A percentile compares a stretch with the other conserved stretches of the same genome.
These are phyloP conservation scores for Ceratopteris richardii DNA, from an alignment of 75 land plant species.

Conservation along the genomic window DNA sequence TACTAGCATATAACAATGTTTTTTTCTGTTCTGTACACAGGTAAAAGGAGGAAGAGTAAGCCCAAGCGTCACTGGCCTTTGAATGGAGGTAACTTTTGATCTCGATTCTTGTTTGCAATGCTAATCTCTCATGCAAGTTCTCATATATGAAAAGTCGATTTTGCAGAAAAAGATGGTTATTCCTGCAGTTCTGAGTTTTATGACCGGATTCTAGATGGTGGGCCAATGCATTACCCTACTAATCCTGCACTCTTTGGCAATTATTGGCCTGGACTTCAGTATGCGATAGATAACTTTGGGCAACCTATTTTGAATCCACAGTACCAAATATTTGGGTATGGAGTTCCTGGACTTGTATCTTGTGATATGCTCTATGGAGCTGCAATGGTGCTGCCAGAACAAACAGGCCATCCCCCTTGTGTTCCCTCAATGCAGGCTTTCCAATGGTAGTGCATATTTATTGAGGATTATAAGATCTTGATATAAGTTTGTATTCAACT, in stretches of 20 bases:
- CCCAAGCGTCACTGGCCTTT: not conserved
- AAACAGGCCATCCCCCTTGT: not conserved
- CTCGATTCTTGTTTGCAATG: not conserved
- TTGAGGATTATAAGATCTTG: too few relatives aligned
- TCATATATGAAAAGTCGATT: too few relatives aligned
- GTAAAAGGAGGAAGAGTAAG: not conserved
- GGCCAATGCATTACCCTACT: not conserved
- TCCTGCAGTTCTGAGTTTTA: not conserved
- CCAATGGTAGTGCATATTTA: too few relatives aligned
- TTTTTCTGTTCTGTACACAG: not conserved
- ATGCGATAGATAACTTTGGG: constrained; percentile 39
- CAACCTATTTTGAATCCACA: not conserved
- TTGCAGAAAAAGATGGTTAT: not conserved
- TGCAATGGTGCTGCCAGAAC: constrained; percentile 35
- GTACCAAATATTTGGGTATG: constrained; percentile 49
- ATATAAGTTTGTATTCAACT: too few relatives aligned
- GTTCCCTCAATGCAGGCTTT: too few relatives aligned
- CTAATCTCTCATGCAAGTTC: too few relatives aligned
- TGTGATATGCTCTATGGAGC: constrained; percentile 49
- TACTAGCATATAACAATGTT: not conserved
- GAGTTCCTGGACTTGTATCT: constrained; percentile 23
- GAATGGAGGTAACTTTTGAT: constrained; percentile 5
- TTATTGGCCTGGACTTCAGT: constrained; percentile 49
- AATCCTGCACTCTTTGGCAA: constrained; percentile 36
- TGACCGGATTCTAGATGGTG: not conserved